phyloP scores from a whole-genome alignment of 1,284 basidiomycete genomes.

The Polyporus tsugae region DNA sequence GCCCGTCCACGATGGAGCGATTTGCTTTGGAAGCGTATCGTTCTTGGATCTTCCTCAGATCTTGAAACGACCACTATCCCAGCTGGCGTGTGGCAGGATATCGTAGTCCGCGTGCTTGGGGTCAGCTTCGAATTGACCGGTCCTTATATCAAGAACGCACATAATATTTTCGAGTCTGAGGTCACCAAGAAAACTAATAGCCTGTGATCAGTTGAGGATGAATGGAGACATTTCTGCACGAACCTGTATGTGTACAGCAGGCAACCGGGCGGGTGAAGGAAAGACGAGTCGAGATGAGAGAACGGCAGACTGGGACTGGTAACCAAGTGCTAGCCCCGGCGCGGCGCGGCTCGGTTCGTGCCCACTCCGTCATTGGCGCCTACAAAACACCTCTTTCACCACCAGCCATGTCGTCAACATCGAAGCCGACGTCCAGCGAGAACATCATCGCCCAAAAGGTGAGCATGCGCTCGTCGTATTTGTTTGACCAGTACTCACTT shows the following conservation, averaged over 20 bases:
- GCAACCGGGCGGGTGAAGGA: too few species aligned
- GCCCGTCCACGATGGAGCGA: too few species aligned
- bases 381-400: constrained; percentile 26
- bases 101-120: background rate
- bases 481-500: background rate
- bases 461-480: constrained; percentile 30
- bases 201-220: too few species aligned
- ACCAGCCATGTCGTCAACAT: constrained; percentile 54
- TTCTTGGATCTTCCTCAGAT: background rate
- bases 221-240: too few species aligned
- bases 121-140: background rate
- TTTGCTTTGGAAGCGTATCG: background rate
- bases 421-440: constrained; percentile 81
- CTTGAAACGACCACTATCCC: background rate
- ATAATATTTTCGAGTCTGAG: too few species aligned
- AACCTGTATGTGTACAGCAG: too few species aligned
- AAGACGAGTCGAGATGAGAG: background rate
- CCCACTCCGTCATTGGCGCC: constrained; percentile 13
- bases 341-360: background rate
- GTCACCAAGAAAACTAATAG: too few species aligned
- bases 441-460: constrained; percentile 90
- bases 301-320: background rate
- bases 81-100: constrained; percentile 1
- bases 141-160: background rate
- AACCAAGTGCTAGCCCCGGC: background rate